Percentiles rank a stretch among this genome's conserved stretches.
Conservation (phyloP, 176 grass and related monocot genomes). For the Bromus sterilis region DNA sequence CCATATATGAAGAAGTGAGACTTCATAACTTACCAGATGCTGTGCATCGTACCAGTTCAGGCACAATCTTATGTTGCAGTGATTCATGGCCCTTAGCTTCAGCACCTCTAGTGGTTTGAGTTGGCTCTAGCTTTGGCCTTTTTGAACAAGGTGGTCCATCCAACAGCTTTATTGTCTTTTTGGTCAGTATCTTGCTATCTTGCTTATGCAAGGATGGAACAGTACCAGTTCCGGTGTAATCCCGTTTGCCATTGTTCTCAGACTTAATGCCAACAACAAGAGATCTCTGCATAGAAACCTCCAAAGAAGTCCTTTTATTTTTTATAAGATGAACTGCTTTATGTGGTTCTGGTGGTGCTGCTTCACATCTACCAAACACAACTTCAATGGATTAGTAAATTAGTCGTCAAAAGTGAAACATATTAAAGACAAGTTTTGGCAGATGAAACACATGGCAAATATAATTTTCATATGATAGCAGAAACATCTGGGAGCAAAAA, state of each 20-base stretch:
- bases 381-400: constrained; percentile 8
- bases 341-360: constrained; percentile 44
- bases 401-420: neutral
- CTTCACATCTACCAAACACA: constrained; percentile 49
- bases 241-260: constrained; percentile 40
- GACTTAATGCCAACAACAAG: constrained; percentile 44
- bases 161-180: constrained; percentile 75
- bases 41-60: constrained; percentile 32
- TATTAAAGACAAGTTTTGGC: neutral
- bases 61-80: constrained; percentile 31
- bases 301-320: constrained; percentile 43
- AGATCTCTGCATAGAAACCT: constrained; percentile 41
- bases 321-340: constrained; percentile 37
- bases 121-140: constrained; percentile 68
- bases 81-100: constrained; percentile 42
- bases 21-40: constrained; percentile 31
- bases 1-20: constrained; percentile 5
- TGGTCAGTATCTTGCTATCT: constrained; percentile 38
- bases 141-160: constrained; percentile 55
- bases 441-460: neutral
- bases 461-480: neutral
- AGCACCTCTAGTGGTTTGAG: constrained; percentile 28
- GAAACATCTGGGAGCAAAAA: neutral
- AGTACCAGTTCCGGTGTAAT: constrained; percentile 44
- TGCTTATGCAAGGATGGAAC: constrained; percentile 53